phyloP scores from a whole-genome alignment of 2,329 filamentous ascomycete species.

The Colletotrichum sp. region DNA sequence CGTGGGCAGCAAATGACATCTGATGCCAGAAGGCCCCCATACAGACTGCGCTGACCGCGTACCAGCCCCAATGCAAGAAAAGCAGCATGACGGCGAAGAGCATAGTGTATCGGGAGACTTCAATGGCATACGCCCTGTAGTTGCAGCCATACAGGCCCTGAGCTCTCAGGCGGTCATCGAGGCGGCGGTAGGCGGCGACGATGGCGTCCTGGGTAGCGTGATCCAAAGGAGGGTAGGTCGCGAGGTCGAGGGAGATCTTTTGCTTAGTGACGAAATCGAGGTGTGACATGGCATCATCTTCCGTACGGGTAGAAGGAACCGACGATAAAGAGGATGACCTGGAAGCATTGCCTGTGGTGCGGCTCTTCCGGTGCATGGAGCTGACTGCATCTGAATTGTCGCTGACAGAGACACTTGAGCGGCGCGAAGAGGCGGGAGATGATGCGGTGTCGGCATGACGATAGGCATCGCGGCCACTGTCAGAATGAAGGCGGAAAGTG shows the following conservation, averaged over 20 bases:
- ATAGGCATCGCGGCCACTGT: conserved; percentile 31
- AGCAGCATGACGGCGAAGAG: conserved; percentile 68
- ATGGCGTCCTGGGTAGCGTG: conserved; percentile 75
- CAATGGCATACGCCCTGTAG: conserved; percentile 79
- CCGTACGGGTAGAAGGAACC: conserved; percentile 53
- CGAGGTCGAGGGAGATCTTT: conserved; percentile 76
- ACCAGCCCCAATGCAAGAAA: conserved; percentile 69
- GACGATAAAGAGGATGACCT: conserved; percentile 53
- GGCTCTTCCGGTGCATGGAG: conserved; percentile 49
- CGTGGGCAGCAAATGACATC: conserved; percentile 90
- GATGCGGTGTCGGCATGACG: conserved; percentile 32
- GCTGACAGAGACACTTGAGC: conserved; percentile 49
- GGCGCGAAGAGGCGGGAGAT: conserved; percentile 12
- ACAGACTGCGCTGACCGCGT: conserved; percentile 71
- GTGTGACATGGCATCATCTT: conserved; percentile 56
- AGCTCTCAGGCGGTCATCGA: conserved; percentile 73
- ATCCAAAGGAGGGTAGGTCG: conserved; percentile 83
- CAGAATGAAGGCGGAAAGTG: conserved; percentile 59
- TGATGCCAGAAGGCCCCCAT: conserved; percentile 93
- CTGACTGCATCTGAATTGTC: conserved; percentile 54
- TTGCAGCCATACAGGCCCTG: conserved; percentile 85
- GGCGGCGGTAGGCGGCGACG: conserved; percentile 78
- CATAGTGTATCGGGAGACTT: conserved; percentile 72
- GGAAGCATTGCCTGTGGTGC: neutral
- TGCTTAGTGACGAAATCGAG: conserved; percentile 76